phyloP scores from a whole-genome alignment of 352 stramenopile species.

The Phytophthora litchii region DNA sequence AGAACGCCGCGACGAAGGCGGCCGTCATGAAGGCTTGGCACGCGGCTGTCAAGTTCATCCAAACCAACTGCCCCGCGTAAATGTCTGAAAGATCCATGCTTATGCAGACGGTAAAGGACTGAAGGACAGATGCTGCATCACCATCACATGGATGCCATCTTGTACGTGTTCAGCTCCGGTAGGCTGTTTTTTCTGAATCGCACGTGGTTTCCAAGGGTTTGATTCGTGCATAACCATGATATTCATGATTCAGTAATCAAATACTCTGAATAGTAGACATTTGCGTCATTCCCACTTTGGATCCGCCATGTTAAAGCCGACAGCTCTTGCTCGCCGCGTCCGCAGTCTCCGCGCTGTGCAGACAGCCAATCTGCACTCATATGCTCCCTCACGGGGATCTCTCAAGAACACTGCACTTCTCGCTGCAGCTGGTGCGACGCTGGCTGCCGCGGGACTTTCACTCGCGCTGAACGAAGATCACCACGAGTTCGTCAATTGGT shows the following conservation, averaged over 20 bases:
- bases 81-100: constrained; percentile 4
- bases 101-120: constrained; percentile 9
- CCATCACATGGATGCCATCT: constrained; percentile 5
- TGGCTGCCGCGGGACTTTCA: constrained; percentile 24
- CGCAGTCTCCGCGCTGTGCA: constrained; percentile 13
- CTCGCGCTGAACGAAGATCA: constrained; percentile 40
- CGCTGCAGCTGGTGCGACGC: constrained; percentile 19
- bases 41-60: constrained; percentile 62
- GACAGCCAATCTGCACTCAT: constrained; percentile 8
- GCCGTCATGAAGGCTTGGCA: constrained; percentile 72
- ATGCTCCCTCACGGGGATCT: not conserved
- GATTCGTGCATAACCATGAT: constrained; percentile 9
- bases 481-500: constrained; percentile 85
- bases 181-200: not conserved
- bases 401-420: constrained; percentile 20
- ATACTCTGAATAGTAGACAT: not conserved
- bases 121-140: constrained; percentile 14
- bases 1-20: constrained; percentile 65
- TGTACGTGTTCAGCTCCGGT: constrained; percentile 1
- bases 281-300: constrained; percentile 5
- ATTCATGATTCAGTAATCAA: constrained; percentile 9
- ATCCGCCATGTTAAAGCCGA: constrained; percentile 9
- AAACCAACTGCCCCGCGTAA: constrained; percentile 57
- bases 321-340: constrained; percentile 15
- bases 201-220: constrained; percentile 5